phyloP scores from a whole-genome alignment of 306 rosid species.

The Argentina anserina region DNA sequence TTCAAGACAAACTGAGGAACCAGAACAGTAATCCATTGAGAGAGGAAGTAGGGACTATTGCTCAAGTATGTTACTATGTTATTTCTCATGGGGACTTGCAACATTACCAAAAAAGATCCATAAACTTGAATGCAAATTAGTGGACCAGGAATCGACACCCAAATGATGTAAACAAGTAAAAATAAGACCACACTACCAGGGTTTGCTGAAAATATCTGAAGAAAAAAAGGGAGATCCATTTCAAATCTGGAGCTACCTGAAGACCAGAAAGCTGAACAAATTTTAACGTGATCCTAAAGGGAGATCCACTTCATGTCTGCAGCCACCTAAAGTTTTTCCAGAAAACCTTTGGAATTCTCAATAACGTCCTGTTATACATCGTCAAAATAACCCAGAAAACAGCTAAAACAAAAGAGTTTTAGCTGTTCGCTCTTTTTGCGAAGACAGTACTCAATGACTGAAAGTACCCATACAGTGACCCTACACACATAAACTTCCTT shows the following conservation, averaged over 20 bases:
- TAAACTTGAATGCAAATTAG: not conserved
- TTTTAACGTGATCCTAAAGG: not conserved
- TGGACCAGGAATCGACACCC: not conserved
- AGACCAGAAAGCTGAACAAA: not conserved
- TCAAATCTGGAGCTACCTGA: not conserved
- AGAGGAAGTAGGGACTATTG: not conserved
- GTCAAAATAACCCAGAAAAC: not conserved
- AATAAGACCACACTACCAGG: not conserved
- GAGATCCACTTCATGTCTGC: no score
- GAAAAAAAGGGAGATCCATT: not conserved
- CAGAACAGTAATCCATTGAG: not conserved
- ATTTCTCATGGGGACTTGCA: not conserved
- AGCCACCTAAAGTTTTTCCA: not conserved
- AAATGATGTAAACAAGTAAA: not conserved
- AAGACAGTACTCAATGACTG: not conserved
- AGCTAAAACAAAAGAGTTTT: not conserved
- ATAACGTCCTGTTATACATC: not conserved
- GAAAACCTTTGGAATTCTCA: not conserved
- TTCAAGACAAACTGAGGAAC: not conserved
- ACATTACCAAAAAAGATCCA: not conserved
- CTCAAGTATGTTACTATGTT: no score
- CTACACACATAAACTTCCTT: not conserved
- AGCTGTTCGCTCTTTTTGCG: not conserved
- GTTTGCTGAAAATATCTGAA: not conserved
- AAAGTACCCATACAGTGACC: not conserved